Conservation (phyloP, 768 basidiomycete genomes). For the Pulveroboletus ravenelii region DNA sequence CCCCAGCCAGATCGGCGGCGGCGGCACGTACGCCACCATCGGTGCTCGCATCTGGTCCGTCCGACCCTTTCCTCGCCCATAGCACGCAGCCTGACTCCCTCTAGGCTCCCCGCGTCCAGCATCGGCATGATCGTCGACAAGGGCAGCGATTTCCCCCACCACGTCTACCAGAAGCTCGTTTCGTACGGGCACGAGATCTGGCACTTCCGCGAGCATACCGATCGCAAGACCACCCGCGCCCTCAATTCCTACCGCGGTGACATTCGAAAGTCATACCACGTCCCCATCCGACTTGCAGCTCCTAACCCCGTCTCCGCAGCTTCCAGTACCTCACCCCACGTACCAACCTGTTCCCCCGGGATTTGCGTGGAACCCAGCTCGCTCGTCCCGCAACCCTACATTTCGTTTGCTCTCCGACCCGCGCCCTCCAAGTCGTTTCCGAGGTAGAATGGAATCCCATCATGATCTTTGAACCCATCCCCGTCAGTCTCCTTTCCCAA, state of each 20-base stretch:
- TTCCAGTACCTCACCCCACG: conserved; percentile 77
- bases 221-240: conserved; percentile 61
- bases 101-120: conserved; percentile 58
- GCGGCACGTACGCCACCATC: conserved; percentile 76
- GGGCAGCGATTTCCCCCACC: conserved; percentile 68
- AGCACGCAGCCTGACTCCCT: background rate
- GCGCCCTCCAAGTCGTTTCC: conserved; percentile 61
- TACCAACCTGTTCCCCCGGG: conserved; percentile 64
- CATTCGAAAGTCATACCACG: conserved; percentile 49
- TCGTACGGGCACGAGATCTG: conserved; percentile 73
- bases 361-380: conserved; percentile 54
- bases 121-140: conserved; percentile 84
- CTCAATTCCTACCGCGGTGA: conserved; percentile 75
- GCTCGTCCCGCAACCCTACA: conserved; percentile 56
- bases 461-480: conserved; percentile 83
- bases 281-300: conserved; percentile 3
- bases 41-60: conserved; percentile 77
- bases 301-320: conserved; percentile 35
- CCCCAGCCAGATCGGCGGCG: conserved; percentile 71
- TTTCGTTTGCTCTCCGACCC: conserved; percentile 78
- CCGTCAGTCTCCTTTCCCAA: conserved; percentile 43
- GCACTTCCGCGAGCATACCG: conserved; percentile 60
- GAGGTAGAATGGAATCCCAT: conserved; percentile 68
- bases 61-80: background rate
- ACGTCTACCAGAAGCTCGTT: conserved; percentile 51